These are phyloP conservation scores for Casuarina equisetifolia DNA, from an alignment of 306 rosid species.

Conservation along the genomic window DNA sequence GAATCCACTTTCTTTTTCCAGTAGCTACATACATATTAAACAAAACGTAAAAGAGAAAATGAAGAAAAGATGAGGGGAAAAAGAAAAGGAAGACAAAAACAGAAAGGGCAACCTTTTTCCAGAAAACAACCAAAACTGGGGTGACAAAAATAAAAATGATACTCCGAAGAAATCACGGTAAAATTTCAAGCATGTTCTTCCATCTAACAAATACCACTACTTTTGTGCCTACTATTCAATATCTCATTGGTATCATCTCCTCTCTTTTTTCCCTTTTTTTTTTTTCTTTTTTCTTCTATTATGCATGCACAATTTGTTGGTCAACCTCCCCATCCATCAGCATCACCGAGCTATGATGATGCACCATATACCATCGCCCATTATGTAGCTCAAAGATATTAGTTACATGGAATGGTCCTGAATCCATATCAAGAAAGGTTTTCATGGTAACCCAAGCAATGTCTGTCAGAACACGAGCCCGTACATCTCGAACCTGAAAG, in stretches of 20 bases:
- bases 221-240: slow-evolving; percentile 54
- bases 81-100: too few relatives aligned
- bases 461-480: slow-evolving; percentile 79
- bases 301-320: slow-evolving; percentile 67
- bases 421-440: slow-evolving; percentile 70
- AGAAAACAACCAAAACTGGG: too few relatives aligned
- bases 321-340: slow-evolving; percentile 56
- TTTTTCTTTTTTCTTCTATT: slow-evolving; percentile 19
- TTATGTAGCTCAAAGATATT: slow-evolving; percentile 75
- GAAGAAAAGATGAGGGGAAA: too few relatives aligned
- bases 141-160: too few relatives aligned
- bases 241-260: slow-evolving; percentile 30
- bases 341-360: slow-evolving; percentile 93
- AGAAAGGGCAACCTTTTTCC: too few relatives aligned
- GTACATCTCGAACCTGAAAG: slow-evolving; percentile 85
- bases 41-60: too few relatives aligned
- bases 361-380: slow-evolving; percentile 93
- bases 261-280: too few relatives aligned
- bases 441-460: slow-evolving; percentile 99
- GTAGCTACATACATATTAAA: neutral
- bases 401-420: slow-evolving; percentile 80
- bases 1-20: slow-evolving; percentile 1
- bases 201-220: slow-evolving; percentile 46
- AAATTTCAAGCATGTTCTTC: slow-evolving; percentile 58
- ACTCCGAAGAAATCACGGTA: slow-evolving; percentile 27